Percentiles rank a stretch among this genome's conserved stretches.
phyloP scores from a whole-genome alignment of 202 grass and related monocot genomes.

The Zizania palustris region DNA sequence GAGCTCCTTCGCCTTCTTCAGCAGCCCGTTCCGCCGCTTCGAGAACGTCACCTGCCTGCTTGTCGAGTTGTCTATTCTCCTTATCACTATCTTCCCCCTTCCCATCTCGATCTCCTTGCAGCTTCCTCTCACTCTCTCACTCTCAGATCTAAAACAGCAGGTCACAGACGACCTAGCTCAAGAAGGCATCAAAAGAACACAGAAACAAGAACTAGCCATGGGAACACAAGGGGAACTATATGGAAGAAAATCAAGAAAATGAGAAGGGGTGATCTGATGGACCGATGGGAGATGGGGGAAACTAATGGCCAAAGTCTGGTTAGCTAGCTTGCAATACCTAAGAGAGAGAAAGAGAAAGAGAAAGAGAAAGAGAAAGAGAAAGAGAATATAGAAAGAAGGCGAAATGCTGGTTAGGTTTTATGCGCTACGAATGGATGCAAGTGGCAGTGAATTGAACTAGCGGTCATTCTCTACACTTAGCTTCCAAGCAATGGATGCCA shows the following conservation, averaged over 20 bases:
- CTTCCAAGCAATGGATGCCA: neutral
- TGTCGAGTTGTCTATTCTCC: conserved; percentile 64
- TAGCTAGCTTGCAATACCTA: conserved; percentile 25
- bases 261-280: neutral
- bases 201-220: neutral
- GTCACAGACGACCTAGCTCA: conserved; percentile 19
- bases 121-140: too few relatives aligned
- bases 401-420: conserved; percentile 52
- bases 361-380: neutral
- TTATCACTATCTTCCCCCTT: conserved; percentile 60
- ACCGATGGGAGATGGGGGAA: conserved; percentile 11
- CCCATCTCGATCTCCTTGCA: conserved; percentile 37
- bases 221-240: neutral
- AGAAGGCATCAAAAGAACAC: conserved; percentile 9
- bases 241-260: neutral
- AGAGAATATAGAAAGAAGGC: neutral
- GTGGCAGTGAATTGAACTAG: conserved; percentile 30
- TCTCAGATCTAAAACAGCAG: conserved; percentile 38
- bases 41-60: conserved; percentile 70
- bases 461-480: too few relatives aligned
- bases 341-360: conserved; percentile 25
- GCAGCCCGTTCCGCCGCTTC: conserved; percentile 55
- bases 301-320: neutral
- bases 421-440: conserved; percentile 41
- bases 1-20: conserved; percentile 66